Conservation (phyloP, 495 filamentous ascomycete genomes). For the Hypoxylon subgilvum region DNA sequence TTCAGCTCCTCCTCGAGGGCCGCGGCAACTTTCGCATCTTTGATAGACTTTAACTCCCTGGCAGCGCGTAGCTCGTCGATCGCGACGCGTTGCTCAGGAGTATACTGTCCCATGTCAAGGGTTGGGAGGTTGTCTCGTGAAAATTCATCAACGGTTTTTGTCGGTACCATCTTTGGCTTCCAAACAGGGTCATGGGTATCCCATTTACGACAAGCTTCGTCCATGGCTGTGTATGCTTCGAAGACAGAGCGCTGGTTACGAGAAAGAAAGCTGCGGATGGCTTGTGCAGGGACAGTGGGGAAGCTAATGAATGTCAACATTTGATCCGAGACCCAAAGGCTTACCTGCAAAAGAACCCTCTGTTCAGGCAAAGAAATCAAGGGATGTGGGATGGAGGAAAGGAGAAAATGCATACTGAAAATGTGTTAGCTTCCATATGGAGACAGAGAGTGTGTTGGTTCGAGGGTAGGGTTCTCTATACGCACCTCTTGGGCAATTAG, state of each 20-base stretch:
- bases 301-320: conserved; percentile 26
- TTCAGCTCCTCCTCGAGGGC: conserved; percentile 53
- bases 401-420: conserved; percentile 11
- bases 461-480: neutral
- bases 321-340: too few species aligned
- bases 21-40: conserved; percentile 42
- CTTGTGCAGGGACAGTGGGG: conserved; percentile 10
- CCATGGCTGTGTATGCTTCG: conserved; percentile 40
- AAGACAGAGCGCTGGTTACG: conserved; percentile 35
- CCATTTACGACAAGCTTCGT: conserved; percentile 23
- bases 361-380: neutral
- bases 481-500: conserved; percentile 21
- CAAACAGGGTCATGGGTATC: conserved; percentile 10
- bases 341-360: neutral
- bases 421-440: conserved; percentile 17
- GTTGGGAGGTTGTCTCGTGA: neutral
- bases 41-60: conserved; percentile 20
- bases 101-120: conserved; percentile 8
- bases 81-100: conserved; percentile 31
- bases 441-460: neutral
- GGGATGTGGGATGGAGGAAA: neutral
- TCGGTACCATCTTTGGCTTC: conserved; percentile 33
- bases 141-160: conserved; percentile 11
- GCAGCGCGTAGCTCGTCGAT: conserved; percentile 41
- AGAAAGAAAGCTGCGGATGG: conserved; percentile 1